These are phyloP conservation scores for Xylariaceae sp. DNA, from an alignment of 2,329 filamentous ascomycete genomes.

Conservation along the genomic window DNA sequence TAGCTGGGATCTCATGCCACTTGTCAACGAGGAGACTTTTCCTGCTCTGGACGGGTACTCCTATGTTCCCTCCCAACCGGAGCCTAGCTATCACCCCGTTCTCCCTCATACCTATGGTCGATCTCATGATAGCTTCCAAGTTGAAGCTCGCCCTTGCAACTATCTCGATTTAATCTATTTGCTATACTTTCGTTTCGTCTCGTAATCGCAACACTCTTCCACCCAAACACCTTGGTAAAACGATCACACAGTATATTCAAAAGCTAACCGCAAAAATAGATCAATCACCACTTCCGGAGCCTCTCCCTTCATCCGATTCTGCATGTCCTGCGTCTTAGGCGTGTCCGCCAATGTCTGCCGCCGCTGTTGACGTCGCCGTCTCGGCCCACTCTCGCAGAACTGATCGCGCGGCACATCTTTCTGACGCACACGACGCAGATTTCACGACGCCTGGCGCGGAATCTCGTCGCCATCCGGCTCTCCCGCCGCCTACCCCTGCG, in stretches of 20 bases:
- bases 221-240: constrained; percentile 1
- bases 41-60: constrained; percentile 4
- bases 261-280: constrained; percentile 43
- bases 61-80: constrained; percentile 13
- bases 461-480: constrained; percentile 66
- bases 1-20: constrained; percentile 1
- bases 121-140: constrained; percentile 4
- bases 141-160: constrained; percentile 2
- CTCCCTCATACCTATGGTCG: constrained; percentile 11
- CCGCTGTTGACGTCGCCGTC: constrained; percentile 59
- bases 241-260: constrained; percentile 11
- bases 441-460: constrained; percentile 64
- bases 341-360: constrained; percentile 56
- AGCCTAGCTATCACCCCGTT: constrained; percentile 15
- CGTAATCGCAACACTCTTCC: not conserved
- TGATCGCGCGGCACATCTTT: constrained; percentile 67
- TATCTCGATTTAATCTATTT: constrained; percentile 6
- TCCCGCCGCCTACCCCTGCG: constrained; percentile 62
- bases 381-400: constrained; percentile 62
- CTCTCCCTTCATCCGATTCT: constrained; percentile 68
- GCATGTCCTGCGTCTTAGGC: constrained; percentile 63
- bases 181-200: constrained; percentile 2
- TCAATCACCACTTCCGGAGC: constrained; percentile 62
- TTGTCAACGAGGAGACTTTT: constrained; percentile 11
- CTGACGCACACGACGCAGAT: constrained; percentile 67